Base-by-base conservation (phyloP, 495 filamentous ascomycete genomes). In the Diplogelasinospora grovesii region DNA sequence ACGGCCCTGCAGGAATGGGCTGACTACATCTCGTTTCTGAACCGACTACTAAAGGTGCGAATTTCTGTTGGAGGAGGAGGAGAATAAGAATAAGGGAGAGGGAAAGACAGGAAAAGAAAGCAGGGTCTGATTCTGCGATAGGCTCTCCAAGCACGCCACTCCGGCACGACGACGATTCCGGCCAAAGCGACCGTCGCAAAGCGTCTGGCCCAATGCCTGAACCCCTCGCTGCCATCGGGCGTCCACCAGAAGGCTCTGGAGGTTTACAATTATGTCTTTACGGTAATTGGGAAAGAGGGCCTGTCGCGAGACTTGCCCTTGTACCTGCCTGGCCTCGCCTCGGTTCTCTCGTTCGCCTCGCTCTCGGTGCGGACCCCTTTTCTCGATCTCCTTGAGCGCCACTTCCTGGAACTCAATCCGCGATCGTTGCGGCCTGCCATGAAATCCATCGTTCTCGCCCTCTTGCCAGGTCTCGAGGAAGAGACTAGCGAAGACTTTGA, bases 231-330 rank as follows among this genome's bases (percentile, higher is more conserved):
- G 26, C 92, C 92, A 22, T 95, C 92, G 0, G 92, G 93, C 15
- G 92, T 99, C n/a, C 92, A 99, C 66, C 93, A 97, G 56, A 97
- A 97, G 57, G 80, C 92, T 3, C 74, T 99, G 21, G 92, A 97
- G 60, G 87, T 97, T 22, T 97, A 97, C 60, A 75, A 67, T 6
- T 87, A 86, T 49, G 82, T 97, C 43, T 99, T 99, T 51, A 70
- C 74, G 11, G 68, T 79, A 28, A 83, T 89, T 57, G 82, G 82
- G 19, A 74, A 70, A 50, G 83, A 92, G 50, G 79, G 77, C 2
- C 68, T 97, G 14, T 81, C 86, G 21, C 69, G 71, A 48, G 92
- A 97, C 56, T 74, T 99, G 14, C 74, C 81, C 14, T 63, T 95
- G 24, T 99, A 92, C 62, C 75, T 96, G 3, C 89, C 93, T 2